phyloP scores from a whole-genome alignment of 345 rosid species.

The Gossypium anomalum region DNA sequence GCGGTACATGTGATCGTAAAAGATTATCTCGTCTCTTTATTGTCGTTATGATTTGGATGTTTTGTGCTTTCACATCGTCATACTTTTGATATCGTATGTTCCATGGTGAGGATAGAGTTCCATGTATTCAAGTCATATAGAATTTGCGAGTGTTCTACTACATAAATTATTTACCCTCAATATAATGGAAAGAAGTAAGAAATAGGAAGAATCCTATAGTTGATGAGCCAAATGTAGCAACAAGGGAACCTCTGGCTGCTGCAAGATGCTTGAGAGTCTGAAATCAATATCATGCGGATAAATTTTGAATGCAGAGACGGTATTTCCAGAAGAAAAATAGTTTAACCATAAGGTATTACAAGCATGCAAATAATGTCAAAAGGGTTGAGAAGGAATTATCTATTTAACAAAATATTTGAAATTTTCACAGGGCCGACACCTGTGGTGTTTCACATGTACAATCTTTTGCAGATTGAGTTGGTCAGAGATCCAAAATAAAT shows the following conservation, averaged over 20 bases:
- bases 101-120: too few relatives aligned
- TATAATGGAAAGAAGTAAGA: too few relatives aligned
- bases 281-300: neutral
- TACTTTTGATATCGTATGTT: too few relatives aligned
- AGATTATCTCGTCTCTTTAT: too few relatives aligned
- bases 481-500: constrained; percentile 16
- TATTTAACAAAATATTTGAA: neutral
- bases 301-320: neutral
- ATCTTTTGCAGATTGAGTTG: neutral
- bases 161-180: too few relatives aligned
- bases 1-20: too few relatives aligned
- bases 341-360: neutral
- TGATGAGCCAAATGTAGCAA: too few relatives aligned
- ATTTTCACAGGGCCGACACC: constrained; percentile 29
- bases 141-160: too few relatives aligned
- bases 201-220: too few relatives aligned
- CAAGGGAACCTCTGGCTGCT: neutral
- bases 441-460: neutral
- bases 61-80: too few relatives aligned
- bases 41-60: too few relatives aligned
- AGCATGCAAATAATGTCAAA: constrained; percentile 6
- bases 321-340: neutral
- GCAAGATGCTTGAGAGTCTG: neutral
- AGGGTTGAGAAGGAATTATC: neutral
- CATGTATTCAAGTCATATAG: too few relatives aligned